phyloP scores from a whole-genome alignment of 495 filamentous ascomycete species.

The Xylona heveae region DNA sequence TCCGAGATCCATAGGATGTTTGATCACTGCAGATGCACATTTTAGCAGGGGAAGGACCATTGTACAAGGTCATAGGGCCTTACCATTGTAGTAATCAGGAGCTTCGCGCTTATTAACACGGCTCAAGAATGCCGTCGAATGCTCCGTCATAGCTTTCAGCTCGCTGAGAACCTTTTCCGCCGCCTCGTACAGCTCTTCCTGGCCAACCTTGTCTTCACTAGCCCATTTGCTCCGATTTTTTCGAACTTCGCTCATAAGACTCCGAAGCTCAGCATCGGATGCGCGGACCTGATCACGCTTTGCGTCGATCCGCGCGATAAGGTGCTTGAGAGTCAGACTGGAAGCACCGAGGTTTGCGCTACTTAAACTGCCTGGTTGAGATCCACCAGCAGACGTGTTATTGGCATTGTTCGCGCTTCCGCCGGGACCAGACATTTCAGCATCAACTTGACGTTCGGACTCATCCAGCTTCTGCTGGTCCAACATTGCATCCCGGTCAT shows the following conservation, averaged over 20 bases:
- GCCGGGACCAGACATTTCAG: slow-evolving; percentile 63
- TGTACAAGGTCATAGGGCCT: slow-evolving; percentile 12
- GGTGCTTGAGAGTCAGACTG: slow-evolving; percentile 88
- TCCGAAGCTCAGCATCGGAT: slow-evolving; percentile 78
- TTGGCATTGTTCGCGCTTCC: slow-evolving; percentile 26
- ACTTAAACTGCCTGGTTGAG: slow-evolving; percentile 64
- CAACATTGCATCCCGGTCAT: slow-evolving; percentile 85
- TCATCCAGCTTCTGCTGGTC: slow-evolving; percentile 96
- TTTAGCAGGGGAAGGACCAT: not conserved
- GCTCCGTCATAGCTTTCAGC: slow-evolving; percentile 89
- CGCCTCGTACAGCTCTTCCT: slow-evolving; percentile 95
- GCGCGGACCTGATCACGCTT: slow-evolving; percentile 73
- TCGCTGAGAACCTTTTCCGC: slow-evolving; percentile 90
- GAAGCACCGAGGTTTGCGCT: slow-evolving; percentile 89
- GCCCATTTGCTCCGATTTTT: slow-evolving; percentile 99
- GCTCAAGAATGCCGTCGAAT: slow-evolving; percentile 80
- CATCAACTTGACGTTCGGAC: slow-evolving; percentile 85
- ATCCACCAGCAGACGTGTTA: slow-evolving; percentile 14
- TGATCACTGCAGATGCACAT: slow-evolving; percentile 49
- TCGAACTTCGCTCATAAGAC: slow-evolving; percentile 84
- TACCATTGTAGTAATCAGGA: slow-evolving; percentile 81
- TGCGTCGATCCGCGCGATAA: slow-evolving; percentile 86
- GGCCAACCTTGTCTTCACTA: slow-evolving; percentile 85
- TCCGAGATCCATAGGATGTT: slow-evolving; percentile 93
- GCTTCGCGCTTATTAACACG: slow-evolving; percentile 91